phyloP scores from a whole-genome alignment of 2,329 filamentous ascomycete genomes.

The Penicillium sp. region DNA sequence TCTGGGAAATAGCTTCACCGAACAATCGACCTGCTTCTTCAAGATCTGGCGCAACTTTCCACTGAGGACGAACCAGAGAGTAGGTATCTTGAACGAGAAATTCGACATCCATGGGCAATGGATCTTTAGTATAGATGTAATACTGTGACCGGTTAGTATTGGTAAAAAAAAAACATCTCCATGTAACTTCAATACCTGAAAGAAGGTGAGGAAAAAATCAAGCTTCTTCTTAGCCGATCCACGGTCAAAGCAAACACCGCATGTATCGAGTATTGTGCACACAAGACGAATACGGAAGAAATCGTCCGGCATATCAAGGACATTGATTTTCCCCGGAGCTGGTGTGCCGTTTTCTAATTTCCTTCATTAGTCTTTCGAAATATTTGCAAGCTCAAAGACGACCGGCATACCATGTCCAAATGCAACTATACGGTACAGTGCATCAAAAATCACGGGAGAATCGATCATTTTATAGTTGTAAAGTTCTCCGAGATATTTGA shows the following conservation, averaged over 20 bases:
- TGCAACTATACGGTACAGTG: constrained; percentile 87
- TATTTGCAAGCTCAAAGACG: neutral
- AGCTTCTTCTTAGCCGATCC: constrained; percentile 94
- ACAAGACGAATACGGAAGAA: constrained; percentile 93
- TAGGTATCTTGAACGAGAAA: constrained; percentile 94
- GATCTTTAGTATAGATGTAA: constrained; percentile 86
- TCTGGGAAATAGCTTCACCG: constrained; percentile 80
- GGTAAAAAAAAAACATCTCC: neutral
- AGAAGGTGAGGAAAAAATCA: constrained; percentile 94
- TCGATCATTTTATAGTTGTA: constrained; percentile 98
- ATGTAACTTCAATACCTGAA: constrained; percentile 58
- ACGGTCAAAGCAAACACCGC: constrained; percentile 92
- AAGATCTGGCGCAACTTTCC: constrained; percentile 77
- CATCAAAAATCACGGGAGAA: constrained; percentile 91
- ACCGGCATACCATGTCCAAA: constrained; percentile 69
- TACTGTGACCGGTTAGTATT: constrained; percentile 55
- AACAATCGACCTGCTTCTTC: constrained; percentile 82
- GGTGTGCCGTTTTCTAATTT: constrained; percentile 70
- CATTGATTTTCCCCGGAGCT: constrained; percentile 69
- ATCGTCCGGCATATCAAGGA: constrained; percentile 84
- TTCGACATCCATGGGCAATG: constrained; percentile 92
- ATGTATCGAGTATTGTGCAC: constrained; percentile 86
- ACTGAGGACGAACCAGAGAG: constrained; percentile 78
- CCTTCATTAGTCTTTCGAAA: neutral
- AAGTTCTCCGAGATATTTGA: constrained; percentile 92